Evolutionary conservation across 352 stramenopile species (phyloP), one percentile per base, ranked within the genome.

Genomic region (Phytophthora tubulina): DNA sequence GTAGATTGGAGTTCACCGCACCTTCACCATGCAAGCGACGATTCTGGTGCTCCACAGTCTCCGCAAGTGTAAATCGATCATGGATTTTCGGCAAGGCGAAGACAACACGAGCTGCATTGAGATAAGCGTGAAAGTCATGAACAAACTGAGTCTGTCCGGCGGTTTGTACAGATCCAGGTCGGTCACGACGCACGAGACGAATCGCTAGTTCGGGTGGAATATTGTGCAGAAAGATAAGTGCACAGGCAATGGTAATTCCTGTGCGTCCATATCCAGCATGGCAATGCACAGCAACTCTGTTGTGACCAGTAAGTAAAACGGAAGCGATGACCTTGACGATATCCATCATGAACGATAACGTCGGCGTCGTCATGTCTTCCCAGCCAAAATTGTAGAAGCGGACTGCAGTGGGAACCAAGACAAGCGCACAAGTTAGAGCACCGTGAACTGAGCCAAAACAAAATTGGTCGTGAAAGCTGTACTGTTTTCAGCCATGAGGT

Each of bases 301-400:
- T 77, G 32, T 89, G 75, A 0, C 88, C 90, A 13, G 86, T 82
- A 21, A 89, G 71, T 1, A 97, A 69, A 4, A 95, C 76, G 0
- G 82, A 93, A 1, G 82, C 81, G 72, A 95, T 92, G 35, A 97
- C 90, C 56, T 93, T 92, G 54, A 92, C 86, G 48, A 97, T 95
- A 56, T 97, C 84, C 48, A 93, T 80, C 88, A 97, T 97, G 62
- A 95, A 84, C n/a, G 78, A 49, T 13, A 97, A 69, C 42, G 88
- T 85, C 3, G 92, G 92, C 1, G 86, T 95, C n/a, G 92, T 97
- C 92, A 97, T 97, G 59, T 97, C 92, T 72, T 96, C 90, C 92
- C 92, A 97, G 2, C 86, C 86, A 78, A 97, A 97, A 63, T 97
- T 97, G 76, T 92, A 96, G 71, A 97, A 96, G 14, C 80, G 84